Percentiles rank a stretch among this genome's conserved stretches.
phyloP scores from a whole-genome alignment of 345 rosid species.

The Sisymbrium irio region DNA sequence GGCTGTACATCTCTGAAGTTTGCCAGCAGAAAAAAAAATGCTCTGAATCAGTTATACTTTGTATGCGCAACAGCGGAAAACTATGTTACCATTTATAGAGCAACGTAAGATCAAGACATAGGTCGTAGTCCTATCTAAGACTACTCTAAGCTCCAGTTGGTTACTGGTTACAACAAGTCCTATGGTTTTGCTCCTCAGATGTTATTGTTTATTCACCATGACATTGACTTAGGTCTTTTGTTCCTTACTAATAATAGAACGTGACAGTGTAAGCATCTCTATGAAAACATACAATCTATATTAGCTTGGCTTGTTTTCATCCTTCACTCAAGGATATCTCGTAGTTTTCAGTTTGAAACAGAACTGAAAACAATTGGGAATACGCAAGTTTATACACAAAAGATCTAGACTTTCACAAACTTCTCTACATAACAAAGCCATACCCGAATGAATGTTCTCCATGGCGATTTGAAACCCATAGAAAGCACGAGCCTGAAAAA shows the following conservation, averaged over 20 bases:
- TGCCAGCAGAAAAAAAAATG: constrained; percentile 1
- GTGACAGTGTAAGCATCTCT: neutral
- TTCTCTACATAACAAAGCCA: constrained; percentile 11
- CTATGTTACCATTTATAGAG: neutral
- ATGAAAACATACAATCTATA: neutral
- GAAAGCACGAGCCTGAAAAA: constrained; percentile 81
- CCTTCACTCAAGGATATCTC: too few species aligned
- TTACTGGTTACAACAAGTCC: neutral
- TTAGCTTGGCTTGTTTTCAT: neutral
- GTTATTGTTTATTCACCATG: neutral
- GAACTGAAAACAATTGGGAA: neutral
- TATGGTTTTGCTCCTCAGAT: neutral
- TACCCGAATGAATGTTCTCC: constrained; percentile 97
- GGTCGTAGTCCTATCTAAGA: neutral
- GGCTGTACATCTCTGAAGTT: constrained; percentile 81
- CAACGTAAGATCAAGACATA: neutral
- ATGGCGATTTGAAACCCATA: constrained; percentile 93
- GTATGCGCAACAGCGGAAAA: neutral
- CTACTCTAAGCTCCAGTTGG: neutral
- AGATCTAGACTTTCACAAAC: constrained; percentile 1
- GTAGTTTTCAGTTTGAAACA: too few species aligned
- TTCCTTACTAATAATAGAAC: neutral
- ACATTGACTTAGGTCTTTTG: neutral
- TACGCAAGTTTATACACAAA: neutral
- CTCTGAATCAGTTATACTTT: constrained; percentile 7